Evolutionary conservation across 768 basidiomycete species (phyloP), one percentile per base, ranked within the genome.

Genomic region (Boletus rubropictus): DNA sequence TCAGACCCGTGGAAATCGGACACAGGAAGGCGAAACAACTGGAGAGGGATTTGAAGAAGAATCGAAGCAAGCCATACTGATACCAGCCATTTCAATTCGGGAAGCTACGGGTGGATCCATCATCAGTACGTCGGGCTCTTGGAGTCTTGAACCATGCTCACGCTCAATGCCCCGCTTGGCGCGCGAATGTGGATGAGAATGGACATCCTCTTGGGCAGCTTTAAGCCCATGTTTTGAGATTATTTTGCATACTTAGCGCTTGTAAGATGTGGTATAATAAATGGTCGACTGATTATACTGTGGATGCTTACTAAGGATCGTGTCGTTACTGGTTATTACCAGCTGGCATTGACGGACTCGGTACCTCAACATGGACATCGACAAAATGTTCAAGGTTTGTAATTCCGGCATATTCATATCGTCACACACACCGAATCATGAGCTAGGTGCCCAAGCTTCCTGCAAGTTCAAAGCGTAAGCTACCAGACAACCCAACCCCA

Each of bases 1-100:
- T 97, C 48, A 78, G 88, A 44, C 86, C 92, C 7, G 94, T 98
- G 29, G 85, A 90, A 61, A 96, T 99, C 52, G 93, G 95, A 1
- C 85, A 89, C 61, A 78, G 85, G 49, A 98, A 96, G 68, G 95
- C 94, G 11, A 86, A 82, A 64, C 80, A 87, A 63, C 73, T 98
- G 36, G 94, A 96, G 64, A 86, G 81, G 68, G 84, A 95, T 55
- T 62, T 90, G 68, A 93, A 94, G 81, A 90, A 90, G 76, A 91
- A 91, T 66, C 69, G 82, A 51, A 75, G 77, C 68, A 89, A 86
- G 65, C 88, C 89, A n/a, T 92, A 92, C 67, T 92, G 68, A 64
- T 59, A 51, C 41, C 49, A 31, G 22, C 8, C 7, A 39, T 31
- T 48, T 39, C 18, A 4, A 31, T 40, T 9, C 22, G 11, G 44